These are phyloP conservation scores for Plasmopara halstedii DNA, from an alignment of 352 stramenopile genomes.

Conservation along the genomic window DNA sequence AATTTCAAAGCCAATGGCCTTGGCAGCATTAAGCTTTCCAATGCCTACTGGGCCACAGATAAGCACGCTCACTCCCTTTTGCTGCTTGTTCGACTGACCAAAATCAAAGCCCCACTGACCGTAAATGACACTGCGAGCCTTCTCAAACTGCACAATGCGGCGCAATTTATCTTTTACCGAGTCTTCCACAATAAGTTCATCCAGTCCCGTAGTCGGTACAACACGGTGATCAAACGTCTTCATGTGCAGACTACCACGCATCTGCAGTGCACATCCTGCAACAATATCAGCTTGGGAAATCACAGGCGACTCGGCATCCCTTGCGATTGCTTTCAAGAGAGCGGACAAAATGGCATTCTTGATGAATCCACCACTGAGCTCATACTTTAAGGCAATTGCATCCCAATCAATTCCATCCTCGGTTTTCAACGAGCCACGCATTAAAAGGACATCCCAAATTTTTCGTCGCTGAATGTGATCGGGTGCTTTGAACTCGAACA, in stretches of 20 bases:
- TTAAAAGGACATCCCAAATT: slow-evolving; percentile 79
- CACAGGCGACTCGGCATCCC: slow-evolving; percentile 43
- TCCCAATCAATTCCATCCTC: slow-evolving; percentile 76
- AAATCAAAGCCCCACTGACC: slow-evolving; percentile 83
- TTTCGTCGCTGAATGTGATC: slow-evolving; percentile 74
- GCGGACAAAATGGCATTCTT: slow-evolving; percentile 86
- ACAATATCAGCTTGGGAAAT: slow-evolving; percentile 77
- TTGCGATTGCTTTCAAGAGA: slow-evolving; percentile 68
- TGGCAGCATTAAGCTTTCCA: slow-evolving; percentile 68
- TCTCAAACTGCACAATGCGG: slow-evolving; percentile 76
- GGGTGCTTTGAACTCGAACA: slow-evolving; percentile 84
- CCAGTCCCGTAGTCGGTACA: slow-evolving; percentile 63
- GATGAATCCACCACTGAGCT: slow-evolving; percentile 86
- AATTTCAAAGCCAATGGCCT: slow-evolving; percentile 80
- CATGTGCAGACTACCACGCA: slow-evolving; percentile 84
- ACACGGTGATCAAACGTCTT: slow-evolving; percentile 86
- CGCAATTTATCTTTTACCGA: slow-evolving; percentile 57
- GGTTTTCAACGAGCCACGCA: slow-evolving; percentile 38
- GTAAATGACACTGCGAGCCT: slow-evolving; percentile 79
- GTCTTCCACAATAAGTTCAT: slow-evolving; percentile 64
- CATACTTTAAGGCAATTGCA: slow-evolving; percentile 78
- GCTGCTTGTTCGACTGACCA: slow-evolving; percentile 69
- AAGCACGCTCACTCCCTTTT: slow-evolving; percentile 76
- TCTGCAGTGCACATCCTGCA: slow-evolving; percentile 73
- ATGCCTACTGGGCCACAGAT: slow-evolving; percentile 63